Conservation (phyloP, 352 stramenopile species). For the Pelagophyceae sp. region DNA sequence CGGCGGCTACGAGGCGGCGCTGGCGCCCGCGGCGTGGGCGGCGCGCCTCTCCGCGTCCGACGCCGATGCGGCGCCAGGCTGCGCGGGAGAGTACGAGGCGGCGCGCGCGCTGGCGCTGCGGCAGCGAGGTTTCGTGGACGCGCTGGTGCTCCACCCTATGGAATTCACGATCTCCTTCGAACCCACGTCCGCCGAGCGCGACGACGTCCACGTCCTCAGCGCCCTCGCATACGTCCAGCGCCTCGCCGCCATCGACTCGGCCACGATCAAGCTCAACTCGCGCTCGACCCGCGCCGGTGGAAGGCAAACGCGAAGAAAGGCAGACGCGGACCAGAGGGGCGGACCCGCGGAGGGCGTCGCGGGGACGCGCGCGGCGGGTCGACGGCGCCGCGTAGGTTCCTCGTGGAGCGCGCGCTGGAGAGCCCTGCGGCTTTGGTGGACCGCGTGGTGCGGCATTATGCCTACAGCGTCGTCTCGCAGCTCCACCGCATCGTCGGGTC, state of each 20-base stretch:
- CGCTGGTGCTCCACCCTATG: constrained; percentile 31
- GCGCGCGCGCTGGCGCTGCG: neutral
- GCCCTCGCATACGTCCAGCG: neutral
- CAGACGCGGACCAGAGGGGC: too few relatives aligned
- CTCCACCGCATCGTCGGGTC: constrained; percentile 61
- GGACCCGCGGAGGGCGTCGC: too few relatives aligned
- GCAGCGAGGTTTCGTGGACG: constrained; percentile 26
- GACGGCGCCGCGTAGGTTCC: too few relatives aligned
- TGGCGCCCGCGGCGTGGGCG: too few relatives aligned
- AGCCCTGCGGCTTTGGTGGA: constrained; percentile 51
- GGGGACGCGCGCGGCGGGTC: too few relatives aligned
- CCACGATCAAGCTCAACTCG: constrained; percentile 70
- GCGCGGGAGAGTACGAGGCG: neutral
- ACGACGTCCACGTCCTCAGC: neutral
- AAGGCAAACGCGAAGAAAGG: too few relatives aligned
- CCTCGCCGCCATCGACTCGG: constrained; percentile 51
- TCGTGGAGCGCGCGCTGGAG: constrained; percentile 71
- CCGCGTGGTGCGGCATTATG: constrained; percentile 25
- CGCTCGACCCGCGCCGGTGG: too few relatives aligned
- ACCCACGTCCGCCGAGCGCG: neutral
- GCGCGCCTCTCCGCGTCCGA: too few relatives aligned
- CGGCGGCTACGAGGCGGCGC: too few relatives aligned
- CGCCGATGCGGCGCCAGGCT: too few relatives aligned
- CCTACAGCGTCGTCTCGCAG: constrained; percentile 22
- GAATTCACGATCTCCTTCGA: constrained; percentile 26